These are phyloP conservation scores for Tricharina praecox DNA, from an alignment of 495 filamentous ascomycete genomes.

Conservation along the genomic window DNA sequence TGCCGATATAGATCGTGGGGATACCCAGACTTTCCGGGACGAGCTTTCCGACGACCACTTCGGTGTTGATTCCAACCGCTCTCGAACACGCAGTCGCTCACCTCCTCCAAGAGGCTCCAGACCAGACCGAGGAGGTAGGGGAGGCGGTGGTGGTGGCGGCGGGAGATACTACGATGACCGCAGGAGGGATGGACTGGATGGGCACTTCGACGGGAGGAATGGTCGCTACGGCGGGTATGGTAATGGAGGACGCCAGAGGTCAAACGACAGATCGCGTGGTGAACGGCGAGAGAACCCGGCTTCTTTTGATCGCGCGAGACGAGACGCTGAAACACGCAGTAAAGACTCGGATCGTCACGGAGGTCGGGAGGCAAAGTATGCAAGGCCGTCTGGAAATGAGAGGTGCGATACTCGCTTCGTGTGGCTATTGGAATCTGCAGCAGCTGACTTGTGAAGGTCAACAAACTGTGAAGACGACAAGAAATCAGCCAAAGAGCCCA, in stretches of 20 bases:
- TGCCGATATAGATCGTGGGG: constrained; percentile 26
- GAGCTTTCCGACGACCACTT: constrained; percentile 27
- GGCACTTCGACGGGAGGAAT: constrained; percentile 11
- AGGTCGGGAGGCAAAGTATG: not conserved
- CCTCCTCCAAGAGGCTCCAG: constrained; percentile 33
- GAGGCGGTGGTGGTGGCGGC: constrained; percentile 27
- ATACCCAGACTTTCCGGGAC: constrained; percentile 10
- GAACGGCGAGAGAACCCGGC: constrained; percentile 42
- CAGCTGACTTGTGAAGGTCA: too few species aligned
- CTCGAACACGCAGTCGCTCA: constrained; percentile 51
- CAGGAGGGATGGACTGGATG: constrained; percentile 21
- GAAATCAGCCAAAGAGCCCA: constrained; percentile 2
- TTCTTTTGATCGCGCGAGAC: constrained; percentile 33
- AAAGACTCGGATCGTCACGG: constrained; percentile 26
- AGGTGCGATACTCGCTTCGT: too few species aligned
- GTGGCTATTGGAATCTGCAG: too few species aligned
- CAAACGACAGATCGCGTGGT: constrained; percentile 49
- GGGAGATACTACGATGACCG: constrained; percentile 24
- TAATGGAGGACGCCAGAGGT: constrained; percentile 27
- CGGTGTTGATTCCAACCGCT: constrained; percentile 40
- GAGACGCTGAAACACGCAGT: constrained; percentile 32
- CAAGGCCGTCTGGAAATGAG: constrained; percentile 7
- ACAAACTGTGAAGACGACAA: not conserved
- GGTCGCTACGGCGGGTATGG: constrained; percentile 10
- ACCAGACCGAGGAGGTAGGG: constrained; percentile 29